Evolutionary conservation across 768 basidiomycete species (phyloP).

Genomic region (Tylopilus plumbeoviolaceoides): DNA sequence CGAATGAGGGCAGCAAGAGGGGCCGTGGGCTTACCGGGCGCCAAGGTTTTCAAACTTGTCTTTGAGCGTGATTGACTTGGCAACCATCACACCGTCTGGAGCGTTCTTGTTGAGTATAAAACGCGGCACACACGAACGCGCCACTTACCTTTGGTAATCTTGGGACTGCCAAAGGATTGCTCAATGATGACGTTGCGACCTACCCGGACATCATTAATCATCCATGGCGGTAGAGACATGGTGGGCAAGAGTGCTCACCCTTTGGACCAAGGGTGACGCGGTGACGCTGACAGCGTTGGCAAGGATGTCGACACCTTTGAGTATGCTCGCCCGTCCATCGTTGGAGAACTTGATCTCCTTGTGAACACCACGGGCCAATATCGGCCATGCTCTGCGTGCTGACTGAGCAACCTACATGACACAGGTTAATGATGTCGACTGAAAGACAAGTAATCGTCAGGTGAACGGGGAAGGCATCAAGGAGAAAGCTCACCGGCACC

Average conservation of each 20-base stretch:
- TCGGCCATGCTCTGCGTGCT: constrained; percentile 34
- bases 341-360: constrained; percentile 98
- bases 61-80: constrained; percentile 91
- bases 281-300: constrained; percentile 97
- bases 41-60: constrained; percentile 99
- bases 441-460: too few relatives aligned
- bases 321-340: constrained; percentile 88
- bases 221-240: background rate
- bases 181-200: constrained; percentile 99
- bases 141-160: constrained; percentile 88
- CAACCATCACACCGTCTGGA: constrained; percentile 94
- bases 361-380: constrained; percentile 63
- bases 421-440: too few relatives aligned
- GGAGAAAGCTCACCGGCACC: too few relatives aligned
- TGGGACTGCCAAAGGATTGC: constrained; percentile 83
- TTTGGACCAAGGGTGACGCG: constrained; percentile 94
- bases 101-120: constrained; percentile 2
- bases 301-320: constrained; percentile 94
- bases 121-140: background rate
- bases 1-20: background rate
- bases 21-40: constrained; percentile 63
- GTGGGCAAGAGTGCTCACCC: constrained; percentile 35
- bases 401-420: too few relatives aligned
- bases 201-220: constrained; percentile 32
- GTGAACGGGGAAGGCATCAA: too few relatives aligned